Base-by-base conservation (phyloP, 2,329 filamentous ascomycete species). In the Tolypocladium ophioglossoides region DNA sequence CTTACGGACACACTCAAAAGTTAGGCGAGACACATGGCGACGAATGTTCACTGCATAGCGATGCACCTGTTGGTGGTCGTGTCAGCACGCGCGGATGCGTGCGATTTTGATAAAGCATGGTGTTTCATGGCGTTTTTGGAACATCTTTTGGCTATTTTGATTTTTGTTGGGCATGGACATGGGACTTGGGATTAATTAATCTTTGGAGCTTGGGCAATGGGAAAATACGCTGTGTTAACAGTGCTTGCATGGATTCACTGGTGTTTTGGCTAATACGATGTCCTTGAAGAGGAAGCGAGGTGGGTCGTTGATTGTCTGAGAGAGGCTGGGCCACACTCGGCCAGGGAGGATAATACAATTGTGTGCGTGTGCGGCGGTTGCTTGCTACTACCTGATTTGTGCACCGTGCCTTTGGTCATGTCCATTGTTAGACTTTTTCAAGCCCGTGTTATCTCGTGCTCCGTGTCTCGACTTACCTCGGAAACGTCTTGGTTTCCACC, bases 1-100 rank as follows among this genome's bases (percentile, higher is more conserved):
- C 57, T 53, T 58, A 53, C 52, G 57, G 57, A 58, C 32, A 49
- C 34, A 54, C 40, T 24, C 47, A 50, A 52, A 51, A 38, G 24
- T 40, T 52, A 46, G 34, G 53, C 47, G 57, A 55, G 52, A 54
- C 16, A 53, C 50, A 48, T 52, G 57, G 55, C 52, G 56, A 52
- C 39, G 39, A 47, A 48, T 41, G 22, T 46, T 34, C 14, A 20
- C 30, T 41, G 50, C 35, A 51, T 50, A 48, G 46, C 52, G 46
- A 49, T 20, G 35, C 37, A 27, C 24, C 50, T 39, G 20, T n/a
- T 39, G 22, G 49, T 39, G 16, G 18, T 47, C 44, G 27, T 24
- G 18, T 47, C 18, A 24, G 37, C 54, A 49, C 50, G 51, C 44
- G 44, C 52, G 12, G 34, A 53, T 14, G 37, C 46, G 38, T 20